Conservation (phyloP, 2,329 filamentous ascomycete genomes). For the Didymellaceae sp. region DNA sequence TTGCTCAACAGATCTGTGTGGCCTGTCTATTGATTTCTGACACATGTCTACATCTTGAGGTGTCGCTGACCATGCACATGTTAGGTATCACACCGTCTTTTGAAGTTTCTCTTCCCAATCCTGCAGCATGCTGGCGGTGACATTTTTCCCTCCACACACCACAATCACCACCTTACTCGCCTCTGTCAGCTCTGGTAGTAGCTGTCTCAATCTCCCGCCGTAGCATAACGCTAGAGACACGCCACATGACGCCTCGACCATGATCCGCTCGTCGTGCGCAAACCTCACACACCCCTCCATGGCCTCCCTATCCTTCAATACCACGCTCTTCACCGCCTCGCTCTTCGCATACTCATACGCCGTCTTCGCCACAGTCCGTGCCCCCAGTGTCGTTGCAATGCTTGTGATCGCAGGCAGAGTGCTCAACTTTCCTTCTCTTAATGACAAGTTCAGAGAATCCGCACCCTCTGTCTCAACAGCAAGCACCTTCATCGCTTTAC, state of each 20-base stretch:
- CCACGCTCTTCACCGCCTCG: slow-evolving; percentile 63
- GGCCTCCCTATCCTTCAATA: slow-evolving; percentile 76
- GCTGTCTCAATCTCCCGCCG: slow-evolving; percentile 63
- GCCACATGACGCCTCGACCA: slow-evolving; percentile 84
- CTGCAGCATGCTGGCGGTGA: slow-evolving; percentile 48
- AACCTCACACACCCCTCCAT: slow-evolving; percentile 76
- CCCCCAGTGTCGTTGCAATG: slow-evolving; percentile 74
- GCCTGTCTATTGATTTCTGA: too few relatives aligned
- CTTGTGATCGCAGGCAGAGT: slow-evolving; percentile 74
- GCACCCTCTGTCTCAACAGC: slow-evolving; percentile 78
- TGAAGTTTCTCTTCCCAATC: slow-evolving; percentile 7
- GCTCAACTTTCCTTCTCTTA: slow-evolving; percentile 62
- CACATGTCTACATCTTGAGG: too few relatives aligned
- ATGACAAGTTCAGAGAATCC: slow-evolving; percentile 68
- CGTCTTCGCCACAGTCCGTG: slow-evolving; percentile 67
- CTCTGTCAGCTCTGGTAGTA: slow-evolving; percentile 56
- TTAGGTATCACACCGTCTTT: not conserved
- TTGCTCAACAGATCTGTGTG: too few relatives aligned
- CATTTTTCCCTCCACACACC: slow-evolving; percentile 73
- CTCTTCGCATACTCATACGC: slow-evolving; percentile 66
- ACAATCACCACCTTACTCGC: slow-evolving; percentile 78
- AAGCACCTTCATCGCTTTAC: slow-evolving; percentile 55
- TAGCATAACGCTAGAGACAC: slow-evolving; percentile 74
- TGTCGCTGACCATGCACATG: not conserved
- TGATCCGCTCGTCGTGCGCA: slow-evolving; percentile 76